Conservation (phyloP, 441 rosid genomes). For the Bruguiera hainesii region DNA sequence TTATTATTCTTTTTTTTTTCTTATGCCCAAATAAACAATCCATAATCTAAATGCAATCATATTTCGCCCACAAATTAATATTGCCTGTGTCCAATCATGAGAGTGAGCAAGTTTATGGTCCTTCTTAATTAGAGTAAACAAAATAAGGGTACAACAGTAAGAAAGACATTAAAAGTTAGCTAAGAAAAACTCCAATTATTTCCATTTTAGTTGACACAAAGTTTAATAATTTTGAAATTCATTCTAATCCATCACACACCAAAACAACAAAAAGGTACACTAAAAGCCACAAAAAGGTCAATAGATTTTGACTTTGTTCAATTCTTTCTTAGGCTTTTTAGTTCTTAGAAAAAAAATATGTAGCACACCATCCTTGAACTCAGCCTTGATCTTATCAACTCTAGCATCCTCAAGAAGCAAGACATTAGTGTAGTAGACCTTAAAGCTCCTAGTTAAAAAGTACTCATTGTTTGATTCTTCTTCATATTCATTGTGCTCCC, state of each 20-base stretch:
- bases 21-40: no score
- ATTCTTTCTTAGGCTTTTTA: constrained; percentile 52
- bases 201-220: no score
- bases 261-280: not conserved
- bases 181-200: no score
- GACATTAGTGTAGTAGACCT: constrained; percentile 59
- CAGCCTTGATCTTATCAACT: constrained; percentile 67
- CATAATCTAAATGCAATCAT: no score
- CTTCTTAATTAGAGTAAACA: no score
- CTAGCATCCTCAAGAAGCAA: constrained; percentile 73
- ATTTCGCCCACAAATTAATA: no score
- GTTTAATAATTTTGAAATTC: not conserved
- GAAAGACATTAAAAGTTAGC: no score
- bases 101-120: no score
- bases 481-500: constrained; percentile 69
- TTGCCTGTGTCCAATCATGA: no score
- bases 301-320: constrained; percentile 51
- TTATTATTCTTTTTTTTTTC: no score
- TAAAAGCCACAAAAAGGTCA: constrained; percentile 9
- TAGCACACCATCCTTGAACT: constrained; percentile 74
- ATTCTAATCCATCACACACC: not conserved
- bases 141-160: no score
- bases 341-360: constrained; percentile 49
- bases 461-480: constrained; percentile 50
- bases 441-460: constrained; percentile 45